A percentile compares a stretch with the other conserved stretches of the same genome.
Conservation (phyloP, 768 basidiomycete genomes). For the Russula griseocarnosa region DNA sequence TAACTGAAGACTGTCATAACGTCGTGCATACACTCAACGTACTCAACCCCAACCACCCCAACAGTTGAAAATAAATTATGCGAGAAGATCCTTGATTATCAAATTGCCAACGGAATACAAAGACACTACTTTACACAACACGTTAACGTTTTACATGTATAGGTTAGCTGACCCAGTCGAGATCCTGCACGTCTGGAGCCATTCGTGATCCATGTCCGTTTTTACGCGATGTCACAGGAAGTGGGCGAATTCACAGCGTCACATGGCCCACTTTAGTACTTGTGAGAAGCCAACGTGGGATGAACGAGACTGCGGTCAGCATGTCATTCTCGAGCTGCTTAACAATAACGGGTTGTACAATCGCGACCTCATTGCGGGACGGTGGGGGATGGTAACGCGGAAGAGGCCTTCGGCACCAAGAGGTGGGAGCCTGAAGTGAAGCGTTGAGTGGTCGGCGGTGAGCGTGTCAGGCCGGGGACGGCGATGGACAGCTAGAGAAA, state of each 20-base stretch:
- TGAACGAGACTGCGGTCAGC: constrained; percentile 67
- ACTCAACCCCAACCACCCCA: too few relatives aligned
- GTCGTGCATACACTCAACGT: neutral
- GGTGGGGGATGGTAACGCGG: constrained; percentile 82
- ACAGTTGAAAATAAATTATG: constrained; percentile 13
- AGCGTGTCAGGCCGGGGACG: constrained; percentile 30
- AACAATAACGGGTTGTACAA: constrained; percentile 86
- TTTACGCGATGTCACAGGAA: constrained; percentile 37
- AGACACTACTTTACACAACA: neutral
- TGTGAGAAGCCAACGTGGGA: constrained; percentile 75
- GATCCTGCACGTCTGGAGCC: constrained; percentile 17
- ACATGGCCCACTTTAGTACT: constrained; percentile 73
- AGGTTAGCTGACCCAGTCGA: constrained; percentile 22
- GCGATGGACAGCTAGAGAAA: constrained; percentile 70
- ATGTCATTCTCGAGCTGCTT: constrained; percentile 81
- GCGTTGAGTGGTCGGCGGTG: constrained; percentile 48
- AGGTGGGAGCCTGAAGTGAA: constrained; percentile 54
- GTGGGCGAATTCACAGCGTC: constrained; percentile 80
- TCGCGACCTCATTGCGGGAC: constrained; percentile 82
- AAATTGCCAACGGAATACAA: neutral
- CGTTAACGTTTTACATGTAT: neutral
- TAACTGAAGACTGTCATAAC: too few relatives aligned
- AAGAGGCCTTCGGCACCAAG: constrained; percentile 41
- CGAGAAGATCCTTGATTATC: neutral
- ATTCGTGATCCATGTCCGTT: constrained; percentile 21